A percentile compares a stretch with the other conserved stretches of the same genome.
Conservation (phyloP, 1,139 yeast species). For the Sugiyamaella novakii region DNA sequence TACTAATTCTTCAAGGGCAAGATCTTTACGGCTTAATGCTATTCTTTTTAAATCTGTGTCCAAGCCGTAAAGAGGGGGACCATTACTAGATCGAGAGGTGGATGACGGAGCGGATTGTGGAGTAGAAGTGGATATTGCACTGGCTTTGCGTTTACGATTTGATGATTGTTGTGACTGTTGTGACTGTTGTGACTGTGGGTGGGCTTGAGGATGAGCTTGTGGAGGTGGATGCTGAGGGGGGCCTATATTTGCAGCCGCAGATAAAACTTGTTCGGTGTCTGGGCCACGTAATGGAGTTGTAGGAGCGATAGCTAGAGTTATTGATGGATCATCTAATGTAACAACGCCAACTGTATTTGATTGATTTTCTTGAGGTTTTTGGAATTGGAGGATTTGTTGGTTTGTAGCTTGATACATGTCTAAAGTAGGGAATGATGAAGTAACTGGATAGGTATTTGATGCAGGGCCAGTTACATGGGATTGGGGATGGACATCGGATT, state of each 20-base stretch:
- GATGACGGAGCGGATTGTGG: conserved; percentile 5
- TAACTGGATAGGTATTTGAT: conserved; percentile 5
- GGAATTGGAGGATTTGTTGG: conserved; percentile 6
- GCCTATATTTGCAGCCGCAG: conserved; percentile 14
- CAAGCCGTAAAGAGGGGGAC: conserved; percentile 29
- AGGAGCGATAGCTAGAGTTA: conserved; percentile 1
- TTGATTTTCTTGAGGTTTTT: conserved; percentile 11
- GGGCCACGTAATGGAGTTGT: conserved; percentile 4
- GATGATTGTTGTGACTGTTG: not conserved
- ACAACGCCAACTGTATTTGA: no score
- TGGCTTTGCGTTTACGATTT: conserved; percentile 25
- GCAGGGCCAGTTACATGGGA: not conserved
- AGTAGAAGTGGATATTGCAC: conserved; percentile 22
- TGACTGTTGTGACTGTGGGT: no score
- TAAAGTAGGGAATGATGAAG: not conserved
- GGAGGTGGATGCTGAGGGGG: conserved; percentile 26
- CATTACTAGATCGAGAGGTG: conserved; percentile 2
- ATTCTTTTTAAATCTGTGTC: conserved; percentile 53
- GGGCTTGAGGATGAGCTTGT: no score
- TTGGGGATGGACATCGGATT: no score
- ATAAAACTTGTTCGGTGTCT: conserved; percentile 20
- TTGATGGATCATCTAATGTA: conserved; percentile 17
- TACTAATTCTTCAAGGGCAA: conserved; percentile 57
- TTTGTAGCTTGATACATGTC: conserved; percentile 5
- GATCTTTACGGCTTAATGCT: conserved; percentile 29